phyloP scores from a whole-genome alignment of 1,139 yeast genomes.

The Geotrichum fermentans region DNA sequence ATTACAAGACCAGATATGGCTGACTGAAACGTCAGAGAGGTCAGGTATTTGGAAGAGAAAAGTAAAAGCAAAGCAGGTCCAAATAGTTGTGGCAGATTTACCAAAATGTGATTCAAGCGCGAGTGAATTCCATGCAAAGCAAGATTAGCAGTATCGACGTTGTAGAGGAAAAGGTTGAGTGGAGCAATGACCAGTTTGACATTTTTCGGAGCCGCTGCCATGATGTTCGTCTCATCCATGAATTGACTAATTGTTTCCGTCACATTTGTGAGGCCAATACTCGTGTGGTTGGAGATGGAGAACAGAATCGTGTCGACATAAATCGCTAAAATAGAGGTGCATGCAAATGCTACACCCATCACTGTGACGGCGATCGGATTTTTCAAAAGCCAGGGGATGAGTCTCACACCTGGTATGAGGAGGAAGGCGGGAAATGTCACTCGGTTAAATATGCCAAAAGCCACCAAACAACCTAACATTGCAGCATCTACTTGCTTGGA shows the following conservation, averaged over 20 bases:
- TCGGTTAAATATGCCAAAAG: conserved; percentile 76
- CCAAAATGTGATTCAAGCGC: conserved; percentile 61
- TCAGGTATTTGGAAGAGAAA: conserved; percentile 27
- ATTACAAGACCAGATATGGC: conserved; percentile 56
- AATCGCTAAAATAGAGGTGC: conserved; percentile 43
- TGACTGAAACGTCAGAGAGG: conserved; percentile 45
- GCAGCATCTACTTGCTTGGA: conserved; percentile 35
- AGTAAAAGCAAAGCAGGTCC: conserved; percentile 66
- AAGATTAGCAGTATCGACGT: conserved; percentile 54
- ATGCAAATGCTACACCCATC: conserved; percentile 26
- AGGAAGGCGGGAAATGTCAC: conserved; percentile 78
- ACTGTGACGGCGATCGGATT: conserved; percentile 31
- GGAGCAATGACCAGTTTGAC: conserved; percentile 58
- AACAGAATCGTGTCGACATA: conserved; percentile 49
- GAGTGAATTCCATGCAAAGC: conserved; percentile 81
- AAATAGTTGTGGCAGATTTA: conserved; percentile 71
- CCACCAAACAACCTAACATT: conserved; percentile 50
- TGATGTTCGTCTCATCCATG: conserved; percentile 4
- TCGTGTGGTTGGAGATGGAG: conserved; percentile 24
- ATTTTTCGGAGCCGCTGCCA: conserved; percentile 13
- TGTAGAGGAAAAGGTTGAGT: conserved; percentile 68
- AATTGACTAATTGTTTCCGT: conserved; percentile 8
- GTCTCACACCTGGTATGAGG: conserved; percentile 47
- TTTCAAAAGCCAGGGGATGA: conserved; percentile 29
- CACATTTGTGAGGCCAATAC: background rate